phyloP scores from a whole-genome alignment of 441 rosid genomes.

The Pelargonium australe region DNA sequence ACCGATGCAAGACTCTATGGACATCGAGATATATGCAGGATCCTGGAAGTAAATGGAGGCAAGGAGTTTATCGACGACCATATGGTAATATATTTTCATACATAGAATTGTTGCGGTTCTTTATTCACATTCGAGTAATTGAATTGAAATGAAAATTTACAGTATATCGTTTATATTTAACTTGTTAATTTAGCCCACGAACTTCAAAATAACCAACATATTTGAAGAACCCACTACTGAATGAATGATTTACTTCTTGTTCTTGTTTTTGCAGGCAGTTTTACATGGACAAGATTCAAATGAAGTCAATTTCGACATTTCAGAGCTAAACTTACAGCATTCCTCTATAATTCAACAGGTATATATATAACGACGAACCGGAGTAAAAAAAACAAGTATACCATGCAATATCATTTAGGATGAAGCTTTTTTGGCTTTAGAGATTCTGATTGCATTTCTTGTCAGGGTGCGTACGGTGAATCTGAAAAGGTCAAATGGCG shows the following conservation, averaged over 20 bases:
- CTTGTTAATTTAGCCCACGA: too few species aligned
- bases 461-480: constrained; percentile 47
- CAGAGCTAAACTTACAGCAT: constrained; percentile 31
- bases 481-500: constrained; percentile 57
- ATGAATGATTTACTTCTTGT: not conserved
- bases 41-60: constrained; percentile 54
- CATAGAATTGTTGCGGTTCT: too few species aligned
- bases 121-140: too few species aligned
- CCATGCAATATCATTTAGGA: not conserved
- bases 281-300: constrained; percentile 34
- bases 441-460: not conserved
- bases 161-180: too few species aligned
- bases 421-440: too few species aligned
- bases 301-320: constrained; percentile 45
- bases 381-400: not conserved
- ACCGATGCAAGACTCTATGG: constrained; percentile 49
- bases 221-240: not conserved
- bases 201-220: too few species aligned
- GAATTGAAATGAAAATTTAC: too few species aligned
- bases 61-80: constrained; percentile 42
- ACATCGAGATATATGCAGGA: constrained; percentile 53
- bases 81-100: constrained; percentile 7
- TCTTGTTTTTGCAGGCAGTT: constrained; percentile 29
- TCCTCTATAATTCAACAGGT: constrained; percentile 39
- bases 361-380: constrained; percentile 6